Evolutionary conservation across 345 rosid species (phyloP).

Genomic region (Microthlaspi erraticum): DNA sequence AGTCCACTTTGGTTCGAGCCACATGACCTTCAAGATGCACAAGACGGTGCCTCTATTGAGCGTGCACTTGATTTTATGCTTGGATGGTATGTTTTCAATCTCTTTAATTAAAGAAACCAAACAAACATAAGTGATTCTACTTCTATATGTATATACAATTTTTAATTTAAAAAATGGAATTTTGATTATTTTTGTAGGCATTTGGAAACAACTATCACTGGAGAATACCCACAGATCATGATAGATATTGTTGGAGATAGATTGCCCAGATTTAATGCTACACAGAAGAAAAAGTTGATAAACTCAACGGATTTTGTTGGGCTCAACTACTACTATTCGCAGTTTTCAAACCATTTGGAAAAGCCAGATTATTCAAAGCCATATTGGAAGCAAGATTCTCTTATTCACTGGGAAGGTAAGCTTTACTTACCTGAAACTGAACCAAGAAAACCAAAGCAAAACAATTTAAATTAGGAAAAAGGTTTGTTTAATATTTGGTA

Average conservation of each 20-base stretch:
- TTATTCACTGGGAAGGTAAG: conserved; percentile 42
- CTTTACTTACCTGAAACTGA: background rate
- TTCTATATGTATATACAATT: too few relatives aligned
- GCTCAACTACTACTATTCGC: conserved; percentile 52
- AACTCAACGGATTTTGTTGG: conserved; percentile 53
- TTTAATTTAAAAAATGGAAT: background rate
- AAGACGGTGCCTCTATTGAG: conserved; percentile 22
- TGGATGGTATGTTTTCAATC: conserved; percentile 34
- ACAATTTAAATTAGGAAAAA: too few relatives aligned
- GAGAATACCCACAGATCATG: conserved; percentile 56
- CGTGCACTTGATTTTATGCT: conserved; percentile 38
- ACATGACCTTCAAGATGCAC: conserved; percentile 12
- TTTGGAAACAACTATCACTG: conserved; percentile 45
- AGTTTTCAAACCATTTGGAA: conserved; percentile 31
- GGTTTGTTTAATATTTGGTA: background rate
- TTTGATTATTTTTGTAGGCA: conserved; percentile 38
- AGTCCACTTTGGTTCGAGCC: conserved; percentile 43
- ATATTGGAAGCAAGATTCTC: conserved; percentile 46
- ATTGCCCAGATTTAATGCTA: conserved; percentile 48
- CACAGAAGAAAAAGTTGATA: conserved; percentile 43
- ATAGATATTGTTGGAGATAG: conserved; percentile 46
- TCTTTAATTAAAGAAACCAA: background rate
- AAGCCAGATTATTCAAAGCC: conserved; percentile 31
- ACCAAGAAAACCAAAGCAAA: background rate
- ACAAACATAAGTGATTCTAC: too few relatives aligned